phyloP scores from a whole-genome alignment of 768 basidiomycete genomes.

The Suillus paluster region DNA sequence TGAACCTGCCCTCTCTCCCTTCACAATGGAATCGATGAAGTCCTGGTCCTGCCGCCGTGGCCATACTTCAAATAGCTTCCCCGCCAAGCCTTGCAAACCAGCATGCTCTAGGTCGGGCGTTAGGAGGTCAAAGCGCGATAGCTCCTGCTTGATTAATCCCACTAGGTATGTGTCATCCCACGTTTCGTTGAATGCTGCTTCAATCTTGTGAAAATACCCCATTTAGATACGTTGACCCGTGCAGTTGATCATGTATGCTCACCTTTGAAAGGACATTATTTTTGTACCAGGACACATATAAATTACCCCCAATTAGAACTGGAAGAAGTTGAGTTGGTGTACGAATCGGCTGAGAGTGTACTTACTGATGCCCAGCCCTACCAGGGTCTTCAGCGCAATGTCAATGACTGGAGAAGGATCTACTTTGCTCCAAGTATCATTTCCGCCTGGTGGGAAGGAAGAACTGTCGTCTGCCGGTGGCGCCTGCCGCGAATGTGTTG shows the following conservation, averaged over 20 bases:
- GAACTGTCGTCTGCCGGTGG: background rate
- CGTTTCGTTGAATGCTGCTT: conserved; percentile 1
- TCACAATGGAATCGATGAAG: conserved; percentile 75
- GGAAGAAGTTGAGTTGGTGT: background rate
- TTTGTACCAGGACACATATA: conserved; percentile 83
- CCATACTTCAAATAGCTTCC: conserved; percentile 33
- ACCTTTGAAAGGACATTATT: conserved; percentile 81
- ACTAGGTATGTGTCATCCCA: background rate
- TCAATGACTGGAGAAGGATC: background rate
- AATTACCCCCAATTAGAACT: conserved; percentile 75
- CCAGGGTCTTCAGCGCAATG: background rate
- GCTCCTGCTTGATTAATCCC: conserved; percentile 1
- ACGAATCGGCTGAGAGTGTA: background rate
- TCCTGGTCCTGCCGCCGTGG: conserved; percentile 78
- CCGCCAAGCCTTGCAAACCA: background rate
- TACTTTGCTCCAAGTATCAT: background rate
- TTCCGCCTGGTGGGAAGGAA: background rate
- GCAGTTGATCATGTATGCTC: background rate
- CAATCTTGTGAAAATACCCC: background rate
- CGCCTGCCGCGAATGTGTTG: background rate
- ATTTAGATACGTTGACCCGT: background rate
- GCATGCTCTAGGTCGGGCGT: background rate
- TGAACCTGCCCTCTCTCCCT: conserved; percentile 67
- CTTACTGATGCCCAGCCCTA: background rate
- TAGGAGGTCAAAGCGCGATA: background rate